Percentiles rank a stretch among this genome's conserved stretches.
phyloP scores from a whole-genome alignment of 2,329 filamentous ascomycete genomes.

The Epicoccum sorghinum region DNA sequence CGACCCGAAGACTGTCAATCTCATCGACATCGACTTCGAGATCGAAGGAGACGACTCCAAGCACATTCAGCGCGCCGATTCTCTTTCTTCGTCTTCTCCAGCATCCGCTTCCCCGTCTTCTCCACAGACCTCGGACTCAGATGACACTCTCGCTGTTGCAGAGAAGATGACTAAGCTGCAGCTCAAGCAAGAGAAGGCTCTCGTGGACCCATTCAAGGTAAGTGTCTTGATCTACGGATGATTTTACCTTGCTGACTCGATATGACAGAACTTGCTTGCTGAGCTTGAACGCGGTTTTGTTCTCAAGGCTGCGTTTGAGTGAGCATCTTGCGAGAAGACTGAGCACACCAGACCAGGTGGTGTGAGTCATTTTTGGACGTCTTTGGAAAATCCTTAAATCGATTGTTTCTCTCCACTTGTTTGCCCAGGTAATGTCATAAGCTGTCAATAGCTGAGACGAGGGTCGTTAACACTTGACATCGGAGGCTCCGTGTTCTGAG shows the following conservation, averaged over 20 bases:
- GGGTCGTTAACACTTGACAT: too few relatives aligned
- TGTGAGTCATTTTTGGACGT: too few relatives aligned
- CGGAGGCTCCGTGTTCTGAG: too few relatives aligned
- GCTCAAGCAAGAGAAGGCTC: not conserved
- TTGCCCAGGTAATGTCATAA: too few relatives aligned
- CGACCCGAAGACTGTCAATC: not conserved
- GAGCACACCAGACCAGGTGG: too few relatives aligned
- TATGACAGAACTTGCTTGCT: conserved; percentile 10
- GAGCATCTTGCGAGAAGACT: not conserved
- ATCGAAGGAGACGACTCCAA: too few relatives aligned
- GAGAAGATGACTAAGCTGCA: not conserved
- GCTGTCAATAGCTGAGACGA: too few relatives aligned
- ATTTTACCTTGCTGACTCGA: not conserved
- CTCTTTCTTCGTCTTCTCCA: too few relatives aligned
- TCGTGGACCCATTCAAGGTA: conserved; percentile 19
- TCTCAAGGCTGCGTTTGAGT: conserved; percentile 14
- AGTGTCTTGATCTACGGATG: not conserved
- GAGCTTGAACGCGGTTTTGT: conserved; percentile 12
- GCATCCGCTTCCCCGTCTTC: too few relatives aligned
- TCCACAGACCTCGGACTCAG: not conserved
- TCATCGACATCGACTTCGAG: not conserved
- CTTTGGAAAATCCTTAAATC: too few relatives aligned
- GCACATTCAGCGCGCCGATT: too few relatives aligned
- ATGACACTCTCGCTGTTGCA: not conserved
- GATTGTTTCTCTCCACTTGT: too few relatives aligned